Conservation (phyloP, 345 rosid species). For the Citrus unshiu region DNA sequence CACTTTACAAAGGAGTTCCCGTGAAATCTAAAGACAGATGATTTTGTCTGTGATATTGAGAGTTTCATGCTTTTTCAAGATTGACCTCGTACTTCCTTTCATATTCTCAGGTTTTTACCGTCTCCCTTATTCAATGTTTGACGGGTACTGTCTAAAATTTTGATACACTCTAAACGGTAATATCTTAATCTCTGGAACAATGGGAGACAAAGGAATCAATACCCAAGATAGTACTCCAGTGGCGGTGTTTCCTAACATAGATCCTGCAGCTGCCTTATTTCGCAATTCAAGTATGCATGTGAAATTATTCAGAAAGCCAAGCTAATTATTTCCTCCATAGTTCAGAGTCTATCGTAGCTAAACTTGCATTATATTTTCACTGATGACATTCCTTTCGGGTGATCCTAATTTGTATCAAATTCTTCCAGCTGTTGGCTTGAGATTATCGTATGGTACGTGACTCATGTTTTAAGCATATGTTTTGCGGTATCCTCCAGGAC, state of each 20-base stretch:
- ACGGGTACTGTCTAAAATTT: not conserved
- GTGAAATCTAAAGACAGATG: slow-evolving; percentile 75
- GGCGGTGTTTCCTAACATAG: not conserved
- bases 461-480: not conserved
- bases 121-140: not conserved
- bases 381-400: not conserved
- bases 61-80: not conserved
- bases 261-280: not conserved
- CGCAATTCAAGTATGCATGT: not conserved
- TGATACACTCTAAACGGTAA: not conserved
- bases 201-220: not conserved
- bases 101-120: not conserved
- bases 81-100: not conserved
- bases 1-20: slow-evolving; percentile 78
- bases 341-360: not conserved
- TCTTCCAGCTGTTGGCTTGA: too few relatives aligned
- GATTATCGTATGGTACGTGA: not conserved
- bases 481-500: not conserved
- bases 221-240: not conserved
- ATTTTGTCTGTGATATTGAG: not conserved
- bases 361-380: not conserved
- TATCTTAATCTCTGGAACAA: not conserved
- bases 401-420: not conserved
- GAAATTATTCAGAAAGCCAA: not conserved
- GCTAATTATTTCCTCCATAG: not conserved